Evolutionary conservation across 2,329 filamentous ascomycete genomes (phyloP).

Genomic region (Epicoccum sorghinum): DNA sequence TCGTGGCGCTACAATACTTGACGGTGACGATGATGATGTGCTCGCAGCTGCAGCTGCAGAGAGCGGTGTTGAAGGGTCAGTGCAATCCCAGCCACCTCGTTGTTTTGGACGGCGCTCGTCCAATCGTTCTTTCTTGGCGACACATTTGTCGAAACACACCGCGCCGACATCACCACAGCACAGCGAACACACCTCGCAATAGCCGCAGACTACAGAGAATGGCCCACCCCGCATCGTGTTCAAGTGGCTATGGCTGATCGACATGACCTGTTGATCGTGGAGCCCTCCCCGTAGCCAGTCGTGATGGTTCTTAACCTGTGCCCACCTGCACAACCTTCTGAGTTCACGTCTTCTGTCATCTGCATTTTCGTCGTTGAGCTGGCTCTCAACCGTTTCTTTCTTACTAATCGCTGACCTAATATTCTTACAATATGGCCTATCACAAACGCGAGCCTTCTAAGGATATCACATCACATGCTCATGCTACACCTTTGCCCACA

Average conservation of each 20-base stretch:
- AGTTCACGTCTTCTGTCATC: neutral
- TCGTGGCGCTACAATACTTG: neutral
- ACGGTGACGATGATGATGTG: neutral
- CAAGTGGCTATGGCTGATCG: conserved; percentile 6
- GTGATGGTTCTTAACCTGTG: neutral
- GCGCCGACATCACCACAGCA: conserved; percentile 5
- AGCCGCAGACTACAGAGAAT: neutral
- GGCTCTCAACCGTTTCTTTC: neutral
- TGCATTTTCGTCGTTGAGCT: neutral
- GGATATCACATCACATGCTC: conserved; percentile 23
- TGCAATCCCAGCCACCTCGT: neutral
- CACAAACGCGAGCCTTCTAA: conserved; percentile 18
- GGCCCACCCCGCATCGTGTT: neutral
- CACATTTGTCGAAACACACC: conserved; percentile 10
- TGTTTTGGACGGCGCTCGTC: neutral
- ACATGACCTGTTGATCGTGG: neutral
- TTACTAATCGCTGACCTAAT: neutral
- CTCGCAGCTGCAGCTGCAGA: neutral
- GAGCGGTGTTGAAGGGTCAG: neutral
- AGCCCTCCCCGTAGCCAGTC: neutral
- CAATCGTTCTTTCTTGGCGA: neutral
- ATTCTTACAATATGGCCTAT: conserved; percentile 9
- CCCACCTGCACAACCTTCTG: neutral
- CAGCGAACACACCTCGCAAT: conserved; percentile 2
- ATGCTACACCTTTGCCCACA: conserved; percentile 31